These are phyloP conservation scores for Melampsora larici-populina DNA, from an alignment of 1,284 basidiomycete genomes.

Conservation along the genomic window DNA sequence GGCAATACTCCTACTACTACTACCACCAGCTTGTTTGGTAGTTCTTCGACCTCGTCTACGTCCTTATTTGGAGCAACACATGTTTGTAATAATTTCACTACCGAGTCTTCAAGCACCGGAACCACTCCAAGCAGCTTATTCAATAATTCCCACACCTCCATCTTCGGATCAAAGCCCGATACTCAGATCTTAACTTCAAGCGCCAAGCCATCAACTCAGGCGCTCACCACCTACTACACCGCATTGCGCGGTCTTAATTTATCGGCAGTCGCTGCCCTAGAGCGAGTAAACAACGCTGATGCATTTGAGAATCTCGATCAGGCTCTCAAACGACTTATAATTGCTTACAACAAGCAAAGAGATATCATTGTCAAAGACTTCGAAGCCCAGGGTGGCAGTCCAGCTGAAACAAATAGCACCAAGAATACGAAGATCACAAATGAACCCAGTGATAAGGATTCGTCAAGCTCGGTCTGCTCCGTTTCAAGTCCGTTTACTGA, in stretches of 20 bases:
- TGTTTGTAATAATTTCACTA: neutral
- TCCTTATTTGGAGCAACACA: neutral
- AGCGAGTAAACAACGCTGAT: constrained; percentile 21
- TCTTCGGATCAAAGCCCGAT: neutral
- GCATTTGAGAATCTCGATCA: constrained; percentile 14
- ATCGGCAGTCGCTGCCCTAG: constrained; percentile 11
- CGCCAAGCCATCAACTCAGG: constrained; percentile 4
- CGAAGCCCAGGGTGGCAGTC: neutral
- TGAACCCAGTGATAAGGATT: too few relatives aligned
- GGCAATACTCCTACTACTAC: neutral
- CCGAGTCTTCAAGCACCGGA: neutral
- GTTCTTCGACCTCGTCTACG: neutral
- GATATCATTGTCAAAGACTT: constrained; percentile 10
- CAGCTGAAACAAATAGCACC: neutral
- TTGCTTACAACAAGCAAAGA: constrained; percentile 27
- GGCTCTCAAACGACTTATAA: constrained; percentile 15
- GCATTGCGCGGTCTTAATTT: constrained; percentile 36
- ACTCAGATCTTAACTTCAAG: neutral
- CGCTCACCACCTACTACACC: constrained; percentile 21
- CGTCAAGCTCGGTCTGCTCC: neutral
- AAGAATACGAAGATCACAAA: too few relatives aligned
- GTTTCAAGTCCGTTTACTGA: neutral
- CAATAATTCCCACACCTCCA: constrained; percentile 2
- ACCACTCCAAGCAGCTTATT: neutral
- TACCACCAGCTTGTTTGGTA: neutral